Percentiles rank a stretch among this genome's conserved stretches.
These are phyloP conservation scores for Kurtzmaniella cleridarum DNA, from an alignment of 805 yeast genomes.

Conservation along the genomic window DNA sequence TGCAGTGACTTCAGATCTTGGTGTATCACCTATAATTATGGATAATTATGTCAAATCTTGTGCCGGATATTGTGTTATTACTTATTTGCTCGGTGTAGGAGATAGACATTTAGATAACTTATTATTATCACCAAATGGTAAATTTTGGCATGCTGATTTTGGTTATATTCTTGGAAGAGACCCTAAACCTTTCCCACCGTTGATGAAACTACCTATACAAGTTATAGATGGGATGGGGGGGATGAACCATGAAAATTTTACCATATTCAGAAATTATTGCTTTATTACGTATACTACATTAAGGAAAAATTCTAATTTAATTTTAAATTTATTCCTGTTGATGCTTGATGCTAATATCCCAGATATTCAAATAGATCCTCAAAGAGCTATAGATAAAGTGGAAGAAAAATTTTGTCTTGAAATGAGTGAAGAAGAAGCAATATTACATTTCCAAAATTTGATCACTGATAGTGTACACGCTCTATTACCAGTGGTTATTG, in stretches of 20 bases:
- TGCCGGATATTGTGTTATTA: slow-evolving; percentile 96
- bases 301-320: slow-evolving; percentile 83
- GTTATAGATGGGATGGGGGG: slow-evolving; percentile 99
- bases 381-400: slow-evolving; percentile 82
- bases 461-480: slow-evolving; percentile 95
- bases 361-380: slow-evolving; percentile 78
- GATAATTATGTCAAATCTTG: slow-evolving; percentile 92
- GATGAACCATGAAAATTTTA: slow-evolving; percentile 74
- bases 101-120: slow-evolving; percentile 94
- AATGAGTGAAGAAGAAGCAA: slow-evolving; percentile 94
- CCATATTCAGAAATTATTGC: slow-evolving; percentile 85
- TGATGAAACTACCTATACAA: slow-evolving; percentile 96
- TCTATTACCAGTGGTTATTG: slow-evolving; percentile 89
- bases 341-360: slow-evolving; percentile 95
- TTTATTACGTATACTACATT: slow-evolving; percentile 90
- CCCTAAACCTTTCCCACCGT: slow-evolving; percentile 98
- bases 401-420: slow-evolving; percentile 92
- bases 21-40: slow-evolving; percentile 65
- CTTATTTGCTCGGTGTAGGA: slow-evolving; percentile 92
- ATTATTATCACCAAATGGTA: slow-evolving; percentile 70
- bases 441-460: slow-evolving; percentile 86
- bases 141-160: slow-evolving; percentile 95
- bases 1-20: slow-evolving; percentile 33
- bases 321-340: slow-evolving; percentile 83
- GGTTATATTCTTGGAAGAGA: slow-evolving; percentile 96